A percentile compares a stretch with the other conserved stretches of the same genome.
phyloP scores from a whole-genome alignment of 2,329 filamentous ascomycete genomes.

The Fusarium pseudonygamai region DNA sequence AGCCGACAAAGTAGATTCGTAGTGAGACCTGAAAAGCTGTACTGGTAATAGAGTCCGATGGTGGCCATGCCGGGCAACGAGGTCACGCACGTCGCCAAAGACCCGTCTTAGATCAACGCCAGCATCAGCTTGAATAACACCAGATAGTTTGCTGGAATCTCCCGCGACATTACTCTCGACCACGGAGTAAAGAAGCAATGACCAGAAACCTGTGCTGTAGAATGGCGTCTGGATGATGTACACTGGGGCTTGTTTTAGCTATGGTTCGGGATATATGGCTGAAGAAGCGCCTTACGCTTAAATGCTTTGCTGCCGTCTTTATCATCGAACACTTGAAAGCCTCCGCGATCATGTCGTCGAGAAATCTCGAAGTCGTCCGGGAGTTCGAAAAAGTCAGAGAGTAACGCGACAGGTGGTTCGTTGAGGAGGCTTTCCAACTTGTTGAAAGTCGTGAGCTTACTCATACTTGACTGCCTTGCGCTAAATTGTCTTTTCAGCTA shows the following conservation, averaged over 20 bases:
- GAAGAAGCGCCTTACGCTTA: neutral
- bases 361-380: neutral
- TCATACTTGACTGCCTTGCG: neutral
- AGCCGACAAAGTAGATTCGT: neutral
- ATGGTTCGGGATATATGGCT: too few relatives aligned
- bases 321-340: neutral
- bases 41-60: fast-evolving
- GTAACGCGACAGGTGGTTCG: neutral
- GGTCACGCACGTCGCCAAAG: fast-evolving
- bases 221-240: neutral
- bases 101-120: neutral
- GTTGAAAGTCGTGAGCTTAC: fast-evolving
- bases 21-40: neutral
- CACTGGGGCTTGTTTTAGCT: fast-evolving
- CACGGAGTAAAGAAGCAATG: neutral
- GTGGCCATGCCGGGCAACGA: neutral
- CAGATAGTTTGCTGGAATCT: fast-evolving
- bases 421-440: neutral
- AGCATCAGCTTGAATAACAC: neutral
- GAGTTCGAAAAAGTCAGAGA: neutral
- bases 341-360: neutral
- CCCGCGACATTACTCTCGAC: fast-evolving
- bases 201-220: neutral
- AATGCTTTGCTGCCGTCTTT: fast-evolving
- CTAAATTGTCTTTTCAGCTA: neutral